phyloP scores from a whole-genome alignment of 2,329 filamentous ascomycete species.

The Fusarium sp. region DNA sequence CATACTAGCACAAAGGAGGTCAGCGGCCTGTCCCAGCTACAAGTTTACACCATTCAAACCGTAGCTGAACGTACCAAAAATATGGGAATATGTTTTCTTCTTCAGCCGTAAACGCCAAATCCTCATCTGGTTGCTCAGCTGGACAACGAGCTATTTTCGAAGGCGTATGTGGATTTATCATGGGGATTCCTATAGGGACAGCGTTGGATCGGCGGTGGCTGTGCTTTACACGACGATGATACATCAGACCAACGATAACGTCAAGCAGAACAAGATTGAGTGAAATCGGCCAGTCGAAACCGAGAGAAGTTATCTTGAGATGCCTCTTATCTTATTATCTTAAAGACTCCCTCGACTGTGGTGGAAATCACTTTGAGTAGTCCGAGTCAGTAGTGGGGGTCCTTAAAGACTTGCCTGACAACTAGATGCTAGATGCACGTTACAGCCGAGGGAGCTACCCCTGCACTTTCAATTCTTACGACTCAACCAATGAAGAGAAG shows the following conservation, averaged over 20 bases:
- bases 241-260: neutral
- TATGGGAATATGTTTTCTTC: slow-evolving; percentile 4
- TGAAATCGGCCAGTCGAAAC: neutral
- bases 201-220: neutral
- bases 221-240: neutral
- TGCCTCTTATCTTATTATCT: neutral
- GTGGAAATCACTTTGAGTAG: neutral
- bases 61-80: neutral
- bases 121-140: neutral
- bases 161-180: neutral
- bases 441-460: neutral
- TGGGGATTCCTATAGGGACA: neutral
- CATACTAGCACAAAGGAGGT: neutral
- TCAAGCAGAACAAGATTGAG: neutral
- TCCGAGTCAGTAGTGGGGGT: neutral
- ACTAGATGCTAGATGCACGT: neutral
- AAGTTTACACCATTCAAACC: neutral
- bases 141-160: neutral
- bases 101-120: neutral
- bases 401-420: neutral
- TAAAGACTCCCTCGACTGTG: neutral
- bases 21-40: neutral
- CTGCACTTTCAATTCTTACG: neutral
- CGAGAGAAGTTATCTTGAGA: neutral
- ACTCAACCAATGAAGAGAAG: neutral